These are phyloP conservation scores for Irpex lacteus DNA, from an alignment of 1,284 basidiomycete species.

Conservation along the genomic window DNA sequence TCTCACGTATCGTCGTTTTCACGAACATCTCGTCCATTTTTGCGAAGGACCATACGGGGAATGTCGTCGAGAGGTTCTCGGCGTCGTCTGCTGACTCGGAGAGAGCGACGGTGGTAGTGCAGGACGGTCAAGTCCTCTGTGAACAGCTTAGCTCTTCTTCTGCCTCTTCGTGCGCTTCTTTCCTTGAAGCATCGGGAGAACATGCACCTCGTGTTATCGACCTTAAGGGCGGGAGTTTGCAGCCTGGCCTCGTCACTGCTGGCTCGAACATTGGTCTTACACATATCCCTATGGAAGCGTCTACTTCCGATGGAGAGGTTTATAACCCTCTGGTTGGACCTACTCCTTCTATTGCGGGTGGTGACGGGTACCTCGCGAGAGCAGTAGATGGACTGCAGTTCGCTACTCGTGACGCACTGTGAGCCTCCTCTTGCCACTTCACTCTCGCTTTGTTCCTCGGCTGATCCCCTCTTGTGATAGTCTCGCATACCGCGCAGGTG, in stretches of 20 bases:
- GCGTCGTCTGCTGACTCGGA: neutral
- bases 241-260: conserved; percentile 58
- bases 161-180: conserved; percentile 11
- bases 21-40: conserved; percentile 52
- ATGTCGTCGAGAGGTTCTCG: conserved; percentile 9
- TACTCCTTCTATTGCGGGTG: conserved; percentile 47
- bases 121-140: conserved; percentile 31
- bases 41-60: conserved; percentile 9
- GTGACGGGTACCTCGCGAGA: conserved; percentile 50
- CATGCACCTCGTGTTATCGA: conserved; percentile 30
- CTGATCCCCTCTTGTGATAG: conserved; percentile 30
- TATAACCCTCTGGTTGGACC: conserved; percentile 45
- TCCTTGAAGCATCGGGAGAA: conserved; percentile 7
- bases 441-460: neutral
- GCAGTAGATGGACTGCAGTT: conserved; percentile 78
- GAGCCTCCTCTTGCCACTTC: conserved; percentile 30
- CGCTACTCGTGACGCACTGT: conserved; percentile 68
- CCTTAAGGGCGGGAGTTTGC: conserved; percentile 51
- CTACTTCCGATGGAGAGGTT: conserved; percentile 67
- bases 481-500: conserved; percentile 58
- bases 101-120: conserved; percentile 5
- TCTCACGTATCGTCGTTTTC: conserved; percentile 47
- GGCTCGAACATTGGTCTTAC: conserved; percentile 59
- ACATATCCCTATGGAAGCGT: conserved; percentile 60
- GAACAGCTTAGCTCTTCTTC: conserved; percentile 16